Evolutionary conservation across 2,329 filamentous ascomycete genomes (phyloP), one percentile per base, ranked within the genome.

Genomic region (Cercospora sojina): DNA sequence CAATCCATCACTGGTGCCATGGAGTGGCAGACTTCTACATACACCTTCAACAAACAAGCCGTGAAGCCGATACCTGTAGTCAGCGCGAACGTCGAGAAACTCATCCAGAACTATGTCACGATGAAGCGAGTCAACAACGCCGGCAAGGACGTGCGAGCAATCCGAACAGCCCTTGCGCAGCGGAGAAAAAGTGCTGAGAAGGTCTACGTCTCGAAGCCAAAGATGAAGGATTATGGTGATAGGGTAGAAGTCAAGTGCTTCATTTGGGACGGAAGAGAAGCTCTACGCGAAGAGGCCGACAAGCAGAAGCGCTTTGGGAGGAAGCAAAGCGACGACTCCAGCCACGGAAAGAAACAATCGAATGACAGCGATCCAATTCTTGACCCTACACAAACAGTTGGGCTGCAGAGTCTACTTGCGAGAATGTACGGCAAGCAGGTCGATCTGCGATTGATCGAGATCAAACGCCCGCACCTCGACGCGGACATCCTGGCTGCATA

Each of bases 371-470:
- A 70, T 49, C 49, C 62, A 5, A 61, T 72, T 5, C 32, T 72
- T 25, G 64, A 72, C 20, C 56, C 62, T 10, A 64, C 47, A n/a
- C 65, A 70, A 18, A 58, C 69, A 55, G 55, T 56, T 3, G 67
- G 67, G 1, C 51, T 72, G 31, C 57, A 65, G 43, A 59, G 59
- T 25, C 57, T 72, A 6, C 69, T 72, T 6, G 63, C 62, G n/a
- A 41, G 66, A 13, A 69, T 72, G 20, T 77, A 77, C 69, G 64
- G 66, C 69, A 76, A 76, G 67, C 72, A 74, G 18, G 75, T 76
- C 31, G 68, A 74, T 25, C 68, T 77, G 60, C 68, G 73, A 53
- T 59, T 77, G 64, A 70, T 71, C 63, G 66, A 73, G 53, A 66
- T 76, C 51, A 65, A 66, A 4, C 70, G 69, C 9, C 74, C 74